Evolutionary conservation across 306 rosid genomes (phyloP), one percentile per base, ranked within the genome.

Genomic region (Vigna angularis): DNA sequence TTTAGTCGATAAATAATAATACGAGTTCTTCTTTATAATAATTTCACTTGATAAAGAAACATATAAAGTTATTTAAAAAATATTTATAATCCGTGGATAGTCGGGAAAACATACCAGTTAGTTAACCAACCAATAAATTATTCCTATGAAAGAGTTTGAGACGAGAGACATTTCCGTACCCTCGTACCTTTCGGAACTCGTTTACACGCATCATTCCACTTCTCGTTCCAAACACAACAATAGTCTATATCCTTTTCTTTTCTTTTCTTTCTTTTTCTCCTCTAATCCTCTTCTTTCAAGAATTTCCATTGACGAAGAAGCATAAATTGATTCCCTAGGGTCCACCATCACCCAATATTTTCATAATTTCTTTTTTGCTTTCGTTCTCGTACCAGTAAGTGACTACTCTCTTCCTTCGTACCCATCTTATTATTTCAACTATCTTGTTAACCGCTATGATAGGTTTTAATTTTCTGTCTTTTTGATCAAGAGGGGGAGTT

Each of bases 101-200:
- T 42, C 47, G 13, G 12, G 47, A 9, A 42, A 42, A 42, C 47
- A 42, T 42, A 42, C 13, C 9, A 2, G 72, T 75, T 75, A 63
- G 72, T 63, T 24, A 62, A 62, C 62, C n/a, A 67, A 71, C 78
- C 66, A 68, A 56, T 42, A 6, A 59, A 74, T 32, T 71, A 38
- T 48, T 49, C 26, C 59, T 12, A 16, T 6, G 30, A 36, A 64
- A 16, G 66, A 34, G 34, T 49, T 15, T 30, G 5, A 26, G 28
- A 48, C 17, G 50, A 24, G 44, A 73, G 72, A 57, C 75, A 62
- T 68, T 52, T 74, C 8, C 85, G 85, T 69, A 42, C 30, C 84
- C 71, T 85, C 91, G 86, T 47, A 48, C 62, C 78, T 76, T 7
- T 75, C 89, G 89, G 20, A 72, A 73, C 44, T 18, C 72, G 57